phyloP scores from a whole-genome alignment of 768 basidiomycete species.

The Phaeotremella skinneri region DNA sequence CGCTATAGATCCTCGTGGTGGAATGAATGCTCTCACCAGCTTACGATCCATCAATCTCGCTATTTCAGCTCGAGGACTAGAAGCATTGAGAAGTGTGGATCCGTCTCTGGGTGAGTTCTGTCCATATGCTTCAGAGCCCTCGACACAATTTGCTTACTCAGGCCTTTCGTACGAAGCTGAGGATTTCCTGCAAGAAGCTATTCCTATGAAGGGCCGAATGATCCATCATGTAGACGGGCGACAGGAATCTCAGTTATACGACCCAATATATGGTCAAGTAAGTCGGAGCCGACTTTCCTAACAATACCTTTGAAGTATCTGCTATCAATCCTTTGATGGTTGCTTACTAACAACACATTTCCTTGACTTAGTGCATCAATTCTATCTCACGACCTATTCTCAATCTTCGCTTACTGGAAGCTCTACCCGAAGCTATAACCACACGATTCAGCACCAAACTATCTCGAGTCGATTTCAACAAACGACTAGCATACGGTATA shows the following conservation, averaged over 20 bases:
- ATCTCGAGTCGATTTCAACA: conserved; percentile 69
- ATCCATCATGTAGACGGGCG: conserved; percentile 75
- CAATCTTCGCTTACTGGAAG: conserved; percentile 78
- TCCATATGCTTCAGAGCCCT: neutral
- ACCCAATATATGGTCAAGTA: conserved; percentile 77
- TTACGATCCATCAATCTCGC: conserved; percentile 90
- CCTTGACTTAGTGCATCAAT: conserved; percentile 71
- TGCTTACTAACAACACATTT: too few species aligned
- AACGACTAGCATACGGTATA: conserved; percentile 31
- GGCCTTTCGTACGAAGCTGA: conserved; percentile 57
- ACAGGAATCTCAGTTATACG: conserved; percentile 80
- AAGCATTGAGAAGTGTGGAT: conserved; percentile 79
- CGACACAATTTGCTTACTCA: conserved; percentile 39
- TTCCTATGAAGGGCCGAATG: conserved; percentile 95
- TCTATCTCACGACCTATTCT: conserved; percentile 86
- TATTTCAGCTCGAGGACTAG: conserved; percentile 87
- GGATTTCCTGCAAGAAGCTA: conserved; percentile 70
- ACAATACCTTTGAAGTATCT: too few species aligned
- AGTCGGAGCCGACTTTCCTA: conserved; percentile 48
- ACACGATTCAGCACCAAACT: conserved; percentile 81
- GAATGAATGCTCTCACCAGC: conserved; percentile 32
- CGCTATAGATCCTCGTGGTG: conserved; percentile 40
- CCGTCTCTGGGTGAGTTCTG: conserved; percentile 42
- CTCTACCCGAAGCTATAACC: conserved; percentile 65
- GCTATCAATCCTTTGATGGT: too few species aligned